Percentiles rank a stretch among this genome's conserved stretches.
phyloP scores from a whole-genome alignment of 345 rosid genomes.

The Viola odorata region DNA sequence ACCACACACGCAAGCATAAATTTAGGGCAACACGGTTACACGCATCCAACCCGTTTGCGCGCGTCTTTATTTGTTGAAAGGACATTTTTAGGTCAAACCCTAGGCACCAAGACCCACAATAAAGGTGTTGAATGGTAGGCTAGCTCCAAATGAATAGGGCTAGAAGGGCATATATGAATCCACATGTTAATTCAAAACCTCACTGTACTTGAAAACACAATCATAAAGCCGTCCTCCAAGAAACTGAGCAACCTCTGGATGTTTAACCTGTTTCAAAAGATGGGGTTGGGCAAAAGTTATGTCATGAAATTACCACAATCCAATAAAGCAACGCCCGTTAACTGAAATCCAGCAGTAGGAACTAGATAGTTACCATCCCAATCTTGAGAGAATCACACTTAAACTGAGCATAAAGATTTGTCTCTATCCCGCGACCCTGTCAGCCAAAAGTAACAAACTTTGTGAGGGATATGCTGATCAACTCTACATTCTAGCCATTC shows the following conservation, averaged over 20 bases:
- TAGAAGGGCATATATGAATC: conserved; percentile 4
- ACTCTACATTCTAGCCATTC: conserved; percentile 1
- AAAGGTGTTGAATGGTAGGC: not conserved
- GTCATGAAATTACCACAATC: not conserved
- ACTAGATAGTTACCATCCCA: conserved; percentile 64
- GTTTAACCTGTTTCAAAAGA: conserved; percentile 65
- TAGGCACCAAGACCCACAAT: conserved; percentile 9
- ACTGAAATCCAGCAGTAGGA: not conserved
- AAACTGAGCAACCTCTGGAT: conserved; percentile 95
- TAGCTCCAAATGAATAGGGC: not conserved
- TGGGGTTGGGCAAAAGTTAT: not conserved
- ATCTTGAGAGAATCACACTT: conserved; percentile 96
- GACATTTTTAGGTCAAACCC: not conserved
- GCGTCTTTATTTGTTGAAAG: conserved; percentile 7
- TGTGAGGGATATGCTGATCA: not conserved
- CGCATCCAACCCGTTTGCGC: not conserved
- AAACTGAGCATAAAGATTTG: conserved; percentile 93
- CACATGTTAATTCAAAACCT: conserved; percentile 32
- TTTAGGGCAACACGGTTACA: not conserved
- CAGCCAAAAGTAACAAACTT: conserved; percentile 13
- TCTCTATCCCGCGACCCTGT: conserved; percentile 99
- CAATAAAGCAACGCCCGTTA: not conserved
- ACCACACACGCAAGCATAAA: not conserved
- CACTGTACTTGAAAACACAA: conserved; percentile 90
- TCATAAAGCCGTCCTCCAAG: conserved; percentile 96